phyloP scores from a whole-genome alignment of 495 filamentous ascomycete species.

The Xylaria nigripes region DNA sequence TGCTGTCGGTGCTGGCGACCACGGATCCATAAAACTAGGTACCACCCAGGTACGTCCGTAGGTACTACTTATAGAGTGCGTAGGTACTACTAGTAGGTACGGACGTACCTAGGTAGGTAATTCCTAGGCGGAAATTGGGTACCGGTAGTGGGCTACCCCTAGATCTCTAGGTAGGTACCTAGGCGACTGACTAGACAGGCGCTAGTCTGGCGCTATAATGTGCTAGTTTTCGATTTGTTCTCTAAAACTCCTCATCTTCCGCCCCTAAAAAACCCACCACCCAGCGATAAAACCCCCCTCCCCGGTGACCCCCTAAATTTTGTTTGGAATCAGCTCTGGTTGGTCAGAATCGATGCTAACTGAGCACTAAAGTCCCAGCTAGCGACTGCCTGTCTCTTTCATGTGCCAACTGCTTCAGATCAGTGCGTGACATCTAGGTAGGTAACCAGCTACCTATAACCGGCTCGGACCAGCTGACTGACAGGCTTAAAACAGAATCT shows the following conservation, averaged over 20 bases:
- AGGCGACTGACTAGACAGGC: neutral
- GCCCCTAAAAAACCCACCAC: neutral
- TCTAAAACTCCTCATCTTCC: constrained; percentile 3
- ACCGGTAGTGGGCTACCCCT: neutral
- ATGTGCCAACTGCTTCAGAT: neutral
- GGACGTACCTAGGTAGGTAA: neutral
- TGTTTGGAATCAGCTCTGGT: neutral
- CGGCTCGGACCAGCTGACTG: neutral
- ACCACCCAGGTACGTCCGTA: too few species aligned
- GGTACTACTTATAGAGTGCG: neutral
- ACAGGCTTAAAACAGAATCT: neutral
- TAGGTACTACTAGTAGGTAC: neutral
- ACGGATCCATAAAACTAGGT: too few species aligned
- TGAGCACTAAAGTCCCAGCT: too few species aligned
- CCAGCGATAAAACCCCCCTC: too few species aligned
- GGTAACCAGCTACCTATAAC: too few species aligned
- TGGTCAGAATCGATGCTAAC: neutral
- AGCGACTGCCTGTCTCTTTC: neutral
- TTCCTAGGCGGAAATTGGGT: neutral
- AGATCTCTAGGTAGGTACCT: too few species aligned
- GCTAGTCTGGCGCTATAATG: neutral
- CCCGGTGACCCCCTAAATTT: neutral
- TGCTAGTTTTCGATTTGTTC: neutral
- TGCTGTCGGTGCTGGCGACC: too few species aligned
- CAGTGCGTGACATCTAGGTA: too few species aligned